Evolutionary conservation across 768 basidiomycete genomes (phyloP), one percentile per base, ranked within the genome.

Genomic region (Terana coerulea): DNA sequence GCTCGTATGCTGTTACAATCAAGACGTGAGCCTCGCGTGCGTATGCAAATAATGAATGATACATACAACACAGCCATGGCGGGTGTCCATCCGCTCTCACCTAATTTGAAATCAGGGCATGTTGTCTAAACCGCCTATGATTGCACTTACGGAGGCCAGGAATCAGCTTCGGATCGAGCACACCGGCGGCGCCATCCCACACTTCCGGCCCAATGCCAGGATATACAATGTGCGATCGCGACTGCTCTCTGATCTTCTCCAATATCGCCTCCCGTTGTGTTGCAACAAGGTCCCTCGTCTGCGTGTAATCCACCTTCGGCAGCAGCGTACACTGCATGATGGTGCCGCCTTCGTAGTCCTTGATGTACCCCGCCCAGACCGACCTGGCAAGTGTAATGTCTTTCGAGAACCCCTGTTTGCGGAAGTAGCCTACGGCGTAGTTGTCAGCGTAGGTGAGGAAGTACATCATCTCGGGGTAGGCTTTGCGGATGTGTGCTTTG

Each of bases 381-480:
- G 88, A 83, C 37, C 95, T 80, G 54, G 87, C 86, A n/a, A 97
- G 78, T 0, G 88, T 87, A 55, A 99, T 95, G 51, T 98, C 95
- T 67, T 98, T 98, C 5, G 92, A 90, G 69, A 99, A 99, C 0
- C 97, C 97, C 73, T 98, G 97, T 66, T 98, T 99, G 67, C 93
- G 93, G 76, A 99, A 98, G 70, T 98, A 99, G 3, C 97, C 95
- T 33, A 98, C 94, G 15, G 97, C 97, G 65, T 92, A 99, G 67
- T 98, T 98, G 70, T 99, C 97, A 41, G 97, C 97, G 63, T 98
- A 99, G 3, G 97, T 98, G 29, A 99, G 75, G 70, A 98, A 98
- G 68, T 97, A 84, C 79, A 87, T 84, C 83, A 98, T 91, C 35
- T 79, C 79, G 0, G 92, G 88, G 64, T 93, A 91, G 9, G 84